phyloP scores from a whole-genome alignment of 2,329 filamentous ascomycete genomes.

The Cordyceps javanica region DNA sequence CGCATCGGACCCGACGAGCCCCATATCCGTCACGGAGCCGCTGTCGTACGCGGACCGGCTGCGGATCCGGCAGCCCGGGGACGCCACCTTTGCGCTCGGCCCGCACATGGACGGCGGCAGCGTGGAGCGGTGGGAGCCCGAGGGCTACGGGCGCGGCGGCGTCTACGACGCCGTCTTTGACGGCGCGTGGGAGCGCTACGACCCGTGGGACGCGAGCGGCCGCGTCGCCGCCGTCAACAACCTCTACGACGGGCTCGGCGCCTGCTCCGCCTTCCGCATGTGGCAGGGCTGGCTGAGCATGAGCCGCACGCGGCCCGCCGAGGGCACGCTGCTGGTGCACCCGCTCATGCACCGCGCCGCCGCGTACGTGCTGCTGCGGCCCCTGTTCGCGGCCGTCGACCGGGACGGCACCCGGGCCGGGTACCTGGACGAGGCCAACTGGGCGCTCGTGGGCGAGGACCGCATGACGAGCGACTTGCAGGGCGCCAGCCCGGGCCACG shows the following conservation, averaged over 20 bases:
- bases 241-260: constrained; percentile 73
- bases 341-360: constrained; percentile 70
- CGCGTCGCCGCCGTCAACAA: constrained; percentile 65
- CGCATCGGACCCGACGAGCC: constrained; percentile 39
- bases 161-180: constrained; percentile 70
- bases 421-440: constrained; percentile 50
- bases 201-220: constrained; percentile 72
- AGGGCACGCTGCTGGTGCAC: constrained; percentile 79
- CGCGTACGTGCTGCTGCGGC: constrained; percentile 73
- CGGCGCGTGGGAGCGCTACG: constrained; percentile 74
- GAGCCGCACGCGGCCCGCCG: constrained; percentile 62
- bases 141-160: constrained; percentile 58
- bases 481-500: constrained; percentile 62
- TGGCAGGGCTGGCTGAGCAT: constrained; percentile 88
- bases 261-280: constrained; percentile 79
- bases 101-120: constrained; percentile 70
- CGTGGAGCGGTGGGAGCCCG: constrained; percentile 66
- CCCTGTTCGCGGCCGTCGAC: constrained; percentile 63
- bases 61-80: constrained; percentile 65
- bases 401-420: constrained; percentile 19
- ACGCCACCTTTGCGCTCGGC: constrained; percentile 63
- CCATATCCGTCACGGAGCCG: constrained; percentile 48
- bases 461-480: constrained; percentile 57
- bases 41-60: constrained; percentile 66
- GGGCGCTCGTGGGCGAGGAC: constrained; percentile 44